Evolutionary conservation across 768 basidiomycete species (phyloP), one percentile per base, ranked within the genome.

Genomic region (Lactarius psammicola): DNA sequence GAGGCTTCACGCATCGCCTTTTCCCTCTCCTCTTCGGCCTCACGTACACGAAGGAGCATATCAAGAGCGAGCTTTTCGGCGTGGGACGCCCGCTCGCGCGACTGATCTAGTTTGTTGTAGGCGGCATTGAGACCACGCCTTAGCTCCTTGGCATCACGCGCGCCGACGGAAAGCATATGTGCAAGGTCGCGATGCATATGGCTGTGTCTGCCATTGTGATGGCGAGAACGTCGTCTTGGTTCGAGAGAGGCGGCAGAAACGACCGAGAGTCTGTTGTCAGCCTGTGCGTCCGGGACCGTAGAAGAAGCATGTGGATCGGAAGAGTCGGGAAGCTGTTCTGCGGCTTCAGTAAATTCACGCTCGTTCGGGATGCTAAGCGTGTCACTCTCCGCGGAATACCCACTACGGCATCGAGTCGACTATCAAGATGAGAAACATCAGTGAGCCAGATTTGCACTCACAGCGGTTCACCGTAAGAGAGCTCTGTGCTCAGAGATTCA

Each of bases 11-110:
- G 77, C 66, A 81, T 78, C 1, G 80, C 72, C 15, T 72, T 71
- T 8, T 76, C 67, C 46, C 80, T 77, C 38, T 75, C 77, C 15
- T 80, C 79, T 31, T 78, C 80, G 11, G 77, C 78, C 46, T 75
- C 72, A 56, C 77, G 78, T 62, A 83, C 73, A 30, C 78, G 76
- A 60, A 75, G 73, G 28, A 80, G 80, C 66, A 82, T 76, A 55
- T 82, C 82, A 53, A 80, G 73, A n/a, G 80, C 80, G 44, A 81
- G 78, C 46, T 75, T 75, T 66, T 82, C 81, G n/a, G 81, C 79
- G 30, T 77, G 74, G 33, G 76, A 76, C 28, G 80, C 81, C 61
- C 81, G 80, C 33, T 70, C 69, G 2, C 80, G 76, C 66, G 82
- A 81, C 15, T 70, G 65, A 60, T 81, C 79, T 51, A 82, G 73